Evolutionary conservation across 2,329 filamentous ascomycete genomes (phyloP).

Genomic region (Huntiella savannae): DNA sequence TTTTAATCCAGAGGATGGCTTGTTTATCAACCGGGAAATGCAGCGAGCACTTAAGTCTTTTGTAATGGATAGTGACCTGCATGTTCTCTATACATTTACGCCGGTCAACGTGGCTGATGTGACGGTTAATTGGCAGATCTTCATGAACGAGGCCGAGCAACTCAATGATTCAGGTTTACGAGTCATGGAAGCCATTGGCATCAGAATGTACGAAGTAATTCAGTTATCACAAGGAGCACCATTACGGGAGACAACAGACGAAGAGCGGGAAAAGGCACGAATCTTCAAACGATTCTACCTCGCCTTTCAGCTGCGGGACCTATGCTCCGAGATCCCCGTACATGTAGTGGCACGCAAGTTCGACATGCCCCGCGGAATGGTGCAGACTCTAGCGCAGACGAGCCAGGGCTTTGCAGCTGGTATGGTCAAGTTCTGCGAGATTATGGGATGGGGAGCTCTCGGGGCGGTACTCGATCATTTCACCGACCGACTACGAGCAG

Average conservation of each 20-base stretch:
- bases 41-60: slow-evolving; percentile 49
- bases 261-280: slow-evolving; percentile 40
- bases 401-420: slow-evolving; percentile 63
- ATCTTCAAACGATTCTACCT: slow-evolving; percentile 57
- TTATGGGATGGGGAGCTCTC: slow-evolving; percentile 58
- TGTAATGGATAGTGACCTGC: slow-evolving; percentile 67
- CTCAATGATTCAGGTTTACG: slow-evolving; percentile 54
- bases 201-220: slow-evolving; percentile 48
- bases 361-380: slow-evolving; percentile 45
- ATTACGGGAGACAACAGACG: slow-evolving; percentile 41
- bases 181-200: slow-evolving; percentile 47
- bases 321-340: slow-evolving; percentile 59
- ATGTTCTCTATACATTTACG: slow-evolving; percentile 59
- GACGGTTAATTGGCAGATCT: slow-evolving; percentile 51
- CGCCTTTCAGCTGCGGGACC: slow-evolving; percentile 56
- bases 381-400: slow-evolving; percentile 54
- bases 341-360: slow-evolving; percentile 53
- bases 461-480: slow-evolving; percentile 57
- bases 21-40: slow-evolving; percentile 54
- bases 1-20: slow-evolving; percentile 53
- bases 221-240: slow-evolving; percentile 48
- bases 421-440: slow-evolving; percentile 61
- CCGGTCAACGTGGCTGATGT: slow-evolving; percentile 38
- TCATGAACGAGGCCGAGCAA: slow-evolving; percentile 48
- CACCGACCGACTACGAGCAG: slow-evolving; percentile 52